phyloP scores from a whole-genome alignment of 371 early-diverging fungal species.

The Mortierella sp. region DNA sequence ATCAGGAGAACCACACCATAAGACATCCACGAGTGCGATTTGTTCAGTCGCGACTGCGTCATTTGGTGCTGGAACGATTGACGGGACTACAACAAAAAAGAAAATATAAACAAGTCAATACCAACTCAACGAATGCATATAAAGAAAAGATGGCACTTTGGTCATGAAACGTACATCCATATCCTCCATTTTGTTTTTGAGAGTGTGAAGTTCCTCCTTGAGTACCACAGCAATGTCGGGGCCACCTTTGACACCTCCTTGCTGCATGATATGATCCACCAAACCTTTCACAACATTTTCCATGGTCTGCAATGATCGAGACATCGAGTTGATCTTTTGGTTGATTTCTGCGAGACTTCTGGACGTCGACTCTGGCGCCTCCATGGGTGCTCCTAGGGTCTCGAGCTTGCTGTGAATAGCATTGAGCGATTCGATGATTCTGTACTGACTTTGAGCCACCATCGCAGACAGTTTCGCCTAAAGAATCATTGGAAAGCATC shows the following conservation, averaged over 20 bases:
- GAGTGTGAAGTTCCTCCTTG: slow-evolving; percentile 37
- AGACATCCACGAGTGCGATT: slow-evolving; percentile 33
- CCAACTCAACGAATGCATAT: background rate
- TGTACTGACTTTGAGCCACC: slow-evolving; percentile 73
- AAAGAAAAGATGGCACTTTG: too few species aligned
- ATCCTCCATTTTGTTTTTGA: slow-evolving; percentile 50
- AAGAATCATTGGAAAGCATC: too few species aligned
- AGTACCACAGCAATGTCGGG: slow-evolving; percentile 39
- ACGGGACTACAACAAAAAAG: slow-evolving; percentile 11
- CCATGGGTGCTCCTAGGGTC: slow-evolving; percentile 62
- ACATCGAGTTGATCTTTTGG: slow-evolving; percentile 62
- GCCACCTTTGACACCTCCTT: slow-evolving; percentile 7
- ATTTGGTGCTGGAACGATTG: slow-evolving; percentile 34
- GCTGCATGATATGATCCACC: slow-evolving; percentile 62
- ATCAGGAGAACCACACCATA: slow-evolving; percentile 34
- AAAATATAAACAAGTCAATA: background rate
- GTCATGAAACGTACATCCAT: slow-evolving; percentile 51
- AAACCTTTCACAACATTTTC: slow-evolving; percentile 77
- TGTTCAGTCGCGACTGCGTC: slow-evolving; percentile 30
- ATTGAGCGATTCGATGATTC: slow-evolving; percentile 75
- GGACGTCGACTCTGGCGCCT: slow-evolving; percentile 38
- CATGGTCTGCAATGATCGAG: slow-evolving; percentile 81
- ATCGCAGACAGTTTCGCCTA: slow-evolving; percentile 50
- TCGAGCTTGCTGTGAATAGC: slow-evolving; percentile 66
- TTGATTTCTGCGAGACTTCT: slow-evolving; percentile 37